Conservation (phyloP, 169 alveolate genomes). For the Plasmodium adleri region DNA sequence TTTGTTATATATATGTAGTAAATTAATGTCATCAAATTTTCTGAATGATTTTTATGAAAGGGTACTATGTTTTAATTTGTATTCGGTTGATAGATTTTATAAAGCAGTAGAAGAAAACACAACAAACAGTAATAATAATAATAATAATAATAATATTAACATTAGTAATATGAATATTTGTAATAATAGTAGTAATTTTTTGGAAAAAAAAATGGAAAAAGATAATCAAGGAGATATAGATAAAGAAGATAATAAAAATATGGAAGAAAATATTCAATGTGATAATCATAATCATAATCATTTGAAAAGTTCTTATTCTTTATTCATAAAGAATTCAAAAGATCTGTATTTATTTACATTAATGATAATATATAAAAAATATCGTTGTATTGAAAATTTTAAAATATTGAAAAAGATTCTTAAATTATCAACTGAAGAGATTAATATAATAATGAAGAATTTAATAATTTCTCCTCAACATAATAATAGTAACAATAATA, state of each 20-base stretch:
- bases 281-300: constrained; percentile 27
- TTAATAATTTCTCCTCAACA: background rate
- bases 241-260: too few species aligned
- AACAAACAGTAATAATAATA: too few species aligned
- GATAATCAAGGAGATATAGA: too few species aligned
- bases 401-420: constrained; percentile 42
- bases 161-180: too few species aligned
- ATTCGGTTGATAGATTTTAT: constrained; percentile 30
- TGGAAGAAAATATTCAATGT: too few species aligned
- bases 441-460: constrained; percentile 7
- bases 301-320: constrained; percentile 5
- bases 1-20: constrained; percentile 46
- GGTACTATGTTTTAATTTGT: constrained; percentile 9
- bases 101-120: constrained; percentile 8
- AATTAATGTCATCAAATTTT: constrained; percentile 21
- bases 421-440: constrained; percentile 43
- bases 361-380: constrained; percentile 16
- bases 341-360: constrained; percentile 49
- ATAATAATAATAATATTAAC: too few species aligned
- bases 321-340: constrained; percentile 41
- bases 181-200: too few species aligned
- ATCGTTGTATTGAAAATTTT: constrained; percentile 6
- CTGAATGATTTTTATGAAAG: constrained; percentile 63
- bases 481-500: background rate
- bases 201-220: background rate